Percentiles rank a stretch among this genome's conserved stretches.
Evolutionary conservation across 495 filamentous ascomycete genomes (phyloP).

Genomic region (Sphaerosporella brunnea): DNA sequence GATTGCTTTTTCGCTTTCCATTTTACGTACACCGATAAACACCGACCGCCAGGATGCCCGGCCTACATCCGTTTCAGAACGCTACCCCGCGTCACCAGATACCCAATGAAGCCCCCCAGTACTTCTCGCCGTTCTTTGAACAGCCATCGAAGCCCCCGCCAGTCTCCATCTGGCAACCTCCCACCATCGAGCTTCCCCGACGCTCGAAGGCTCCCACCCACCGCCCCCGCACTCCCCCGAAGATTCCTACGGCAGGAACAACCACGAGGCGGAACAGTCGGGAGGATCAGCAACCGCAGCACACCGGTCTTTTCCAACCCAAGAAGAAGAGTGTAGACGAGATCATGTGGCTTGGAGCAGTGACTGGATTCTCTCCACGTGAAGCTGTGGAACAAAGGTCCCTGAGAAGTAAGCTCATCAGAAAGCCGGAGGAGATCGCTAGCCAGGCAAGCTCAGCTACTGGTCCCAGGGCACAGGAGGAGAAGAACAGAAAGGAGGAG

Average conservation of each 20-base stretch:
- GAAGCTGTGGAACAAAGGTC: slow-evolving; percentile 15
- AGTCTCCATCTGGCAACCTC: slow-evolving; percentile 22
- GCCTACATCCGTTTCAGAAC: slow-evolving; percentile 23
- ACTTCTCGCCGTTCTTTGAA: slow-evolving; percentile 23
- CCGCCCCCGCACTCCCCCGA: slow-evolving; percentile 18
- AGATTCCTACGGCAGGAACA: slow-evolving; percentile 21
- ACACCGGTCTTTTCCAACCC: slow-evolving; percentile 20
- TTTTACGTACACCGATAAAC: background rate
- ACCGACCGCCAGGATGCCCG: slow-evolving; percentile 5
- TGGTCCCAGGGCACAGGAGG: slow-evolving; percentile 12
- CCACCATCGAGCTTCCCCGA: slow-evolving; percentile 10
- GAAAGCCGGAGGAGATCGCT: slow-evolving; percentile 21
- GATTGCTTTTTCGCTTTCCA: background rate
- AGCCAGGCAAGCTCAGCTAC: slow-evolving; percentile 17
- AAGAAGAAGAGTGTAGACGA: slow-evolving; percentile 23
- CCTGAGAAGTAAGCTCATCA: slow-evolving; percentile 21
- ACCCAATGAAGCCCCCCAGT: slow-evolving; percentile 22
- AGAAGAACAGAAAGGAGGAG: slow-evolving; percentile 13
- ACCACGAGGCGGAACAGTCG: slow-evolving; percentile 8
- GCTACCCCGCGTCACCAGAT: slow-evolving; percentile 21
- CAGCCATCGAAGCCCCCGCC: slow-evolving; percentile 15
- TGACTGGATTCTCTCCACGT: slow-evolving; percentile 17
- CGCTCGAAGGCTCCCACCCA: slow-evolving; percentile 22
- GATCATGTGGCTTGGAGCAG: slow-evolving; percentile 25
- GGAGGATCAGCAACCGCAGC: slow-evolving; percentile 16